Base-by-base conservation (phyloP, 495 filamentous ascomycete genomes). In the Hypoxylon rickii region DNA sequence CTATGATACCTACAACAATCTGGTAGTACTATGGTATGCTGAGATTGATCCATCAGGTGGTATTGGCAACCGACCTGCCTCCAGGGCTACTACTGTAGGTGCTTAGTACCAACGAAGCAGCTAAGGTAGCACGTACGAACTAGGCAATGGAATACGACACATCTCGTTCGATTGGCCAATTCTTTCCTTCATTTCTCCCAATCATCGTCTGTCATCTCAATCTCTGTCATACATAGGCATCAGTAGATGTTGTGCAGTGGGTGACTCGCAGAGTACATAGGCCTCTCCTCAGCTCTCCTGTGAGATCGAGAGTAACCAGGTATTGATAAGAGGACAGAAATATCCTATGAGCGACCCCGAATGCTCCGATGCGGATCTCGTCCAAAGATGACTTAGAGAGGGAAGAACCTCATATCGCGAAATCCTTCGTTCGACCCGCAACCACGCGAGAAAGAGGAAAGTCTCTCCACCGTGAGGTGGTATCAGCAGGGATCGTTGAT, bases 101-200 rank as follows among this genome's bases (percentile, higher is more conserved):
- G n/a, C n/a, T n/a, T n/a, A n/a, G n/a, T n/a, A n/a, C n/a, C n/a
- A n/a, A n/a, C n/a, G n/a, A n/a, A n/a, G n/a, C n/a, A n/a, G n/a
- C n/a, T n/a, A n/a, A n/a, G n/a, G n/a, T n/a, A n/a, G n/a, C n/a
- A n/a, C n/a, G n/a, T n/a, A n/a, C n/a, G n/a, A n/a, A n/a, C n/a
- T n/a, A n/a, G n/a, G n/a, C n/a, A n/a, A n/a, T n/a, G n/a, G n/a
- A n/a, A n/a, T 43, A 47, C 19, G 37, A 38, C 21, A 13, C 19
- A n/a, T 42, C 7, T 11, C 20, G 41, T 57, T 57, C 52, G 7
- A 62, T 62, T 62, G 58, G 58, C 47, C 52, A 52, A 56, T 61
- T 56, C 52, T 49, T 10, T 53, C 42, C 8, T 48, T 38, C 15
- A 19, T 56, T 44, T 29, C 21, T 19, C 21, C 58, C 44, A 56